These are phyloP conservation scores for Populus trichocarpa DNA, from an alignment of 441 rosid species.

Conservation along the genomic window DNA sequence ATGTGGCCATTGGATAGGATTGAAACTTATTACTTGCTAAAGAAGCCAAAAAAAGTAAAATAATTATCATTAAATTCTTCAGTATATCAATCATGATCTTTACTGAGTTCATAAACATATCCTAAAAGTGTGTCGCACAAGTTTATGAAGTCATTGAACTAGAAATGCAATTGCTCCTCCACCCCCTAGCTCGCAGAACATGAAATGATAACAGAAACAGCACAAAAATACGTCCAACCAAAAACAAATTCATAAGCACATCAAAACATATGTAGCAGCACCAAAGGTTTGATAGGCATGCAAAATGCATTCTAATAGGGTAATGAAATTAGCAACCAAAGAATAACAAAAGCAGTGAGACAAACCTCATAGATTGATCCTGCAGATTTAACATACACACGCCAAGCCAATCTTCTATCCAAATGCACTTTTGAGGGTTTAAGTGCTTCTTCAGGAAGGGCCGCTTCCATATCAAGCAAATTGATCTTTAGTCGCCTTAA, in stretches of 20 bases:
- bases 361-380: constrained; percentile 85
- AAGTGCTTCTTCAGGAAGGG: constrained; percentile 73
- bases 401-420: constrained; percentile 83
- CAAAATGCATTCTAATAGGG: not conserved
- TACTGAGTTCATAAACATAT: too few relatives aligned
- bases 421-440: constrained; percentile 61
- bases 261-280: not conserved
- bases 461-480: constrained; percentile 96
- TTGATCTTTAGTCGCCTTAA: constrained; percentile 60
- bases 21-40: too few relatives aligned
- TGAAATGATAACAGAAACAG: not conserved
- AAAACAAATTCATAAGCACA: not conserved
- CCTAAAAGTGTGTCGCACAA: too few relatives aligned
- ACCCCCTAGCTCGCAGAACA: not conserved
- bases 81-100: too few relatives aligned
- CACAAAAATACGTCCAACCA: not conserved
- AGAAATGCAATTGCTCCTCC: not conserved
- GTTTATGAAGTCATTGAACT: too few relatives aligned
- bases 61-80: too few relatives aligned
- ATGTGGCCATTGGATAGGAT: too few relatives aligned
- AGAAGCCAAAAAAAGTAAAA: too few relatives aligned
- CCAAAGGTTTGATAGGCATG: not conserved
- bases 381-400: constrained; percentile 75
- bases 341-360: constrained; percentile 14
- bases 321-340: constrained; percentile 2